Base-by-base conservation (phyloP, 495 filamentous ascomycete species). In the Poronia punctata region DNA sequence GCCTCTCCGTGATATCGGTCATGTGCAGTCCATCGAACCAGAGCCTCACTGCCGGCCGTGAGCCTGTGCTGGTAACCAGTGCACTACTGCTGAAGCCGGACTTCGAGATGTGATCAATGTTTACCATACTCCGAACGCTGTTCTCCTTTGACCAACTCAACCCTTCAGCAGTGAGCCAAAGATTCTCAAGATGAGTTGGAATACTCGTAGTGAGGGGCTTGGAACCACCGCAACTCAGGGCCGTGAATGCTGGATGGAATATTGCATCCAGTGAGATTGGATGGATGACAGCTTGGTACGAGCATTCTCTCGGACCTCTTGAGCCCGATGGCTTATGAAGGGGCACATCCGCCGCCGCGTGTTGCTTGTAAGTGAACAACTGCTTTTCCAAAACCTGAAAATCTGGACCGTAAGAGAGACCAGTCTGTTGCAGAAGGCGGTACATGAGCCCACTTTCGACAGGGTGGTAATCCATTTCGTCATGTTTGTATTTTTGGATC, bases 231-330 rank as follows among this genome's bases (percentile, higher is more conserved):
- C 12, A 9, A 2, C 41, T 41, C 5, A 50, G 22, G 4, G 21
- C 48, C 9, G 41, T 46, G 31, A 20, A 42, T 8, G 37, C 9
- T 2, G 46, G 16, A 23, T 45, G 48, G 7, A 50, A 33, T 10
- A 50, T 15, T 2, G 48, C 33, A 30, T 50, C 48, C 17, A 50
- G 15, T 7, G 63, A 59, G 1, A 55, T 49, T 7, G 67, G 67
- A 33, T 71, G 66, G 15, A 69, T 52, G 8, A 69, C 21, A 47
- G 55, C 54, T 7, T 52, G 35, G 11, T 59, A 26, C 11, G 5
- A 14, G 14, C n/a, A n/a, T n/a, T n/a, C n/a, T 16, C 5, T 35
- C 9, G 17, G 32, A 21, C 9, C 17, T 16, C 5, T 35, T 35
- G 18, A 18, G 14, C 11, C 5, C 8, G n/a, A 9, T 10, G 14